Evolutionary conservation across 371 early-diverging fungal species (phyloP), one percentile per base, ranked within the genome.

Genomic region (Actinomortierella wolfii): DNA sequence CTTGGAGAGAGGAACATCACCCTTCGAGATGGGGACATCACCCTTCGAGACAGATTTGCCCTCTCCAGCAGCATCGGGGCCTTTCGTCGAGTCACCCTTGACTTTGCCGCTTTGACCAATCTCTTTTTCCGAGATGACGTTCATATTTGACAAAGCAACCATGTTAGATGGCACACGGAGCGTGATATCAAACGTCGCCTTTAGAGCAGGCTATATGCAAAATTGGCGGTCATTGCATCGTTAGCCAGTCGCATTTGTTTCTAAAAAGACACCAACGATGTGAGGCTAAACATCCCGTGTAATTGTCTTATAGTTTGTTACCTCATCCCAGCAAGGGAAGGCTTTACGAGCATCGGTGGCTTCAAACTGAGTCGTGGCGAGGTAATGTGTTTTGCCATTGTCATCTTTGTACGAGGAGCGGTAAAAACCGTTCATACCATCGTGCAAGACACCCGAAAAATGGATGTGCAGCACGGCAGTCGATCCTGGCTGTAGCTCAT

Each of bases 261-360:
- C 26, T 20, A 51, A 26, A 26, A 28, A 51, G 28, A 7, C 15
- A 14, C 17, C 24, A 51, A 51, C 25, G 3, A 7, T 14, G 3
- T 17, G 14, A 28, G 20, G 18, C 15, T 45, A 28, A n/a, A n/a
- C 24, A 11, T n/a, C n/a, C n/a, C n/a, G n/a, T n/a, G n/a, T n/a
- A n/a, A n/a, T n/a, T n/a, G n/a, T n/a, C n/a, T n/a, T n/a, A n/a
- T n/a, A n/a, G n/a, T n/a, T n/a, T n/a, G n/a, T n/a, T 77, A 80
- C 82, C 80, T 94, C 92, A 76, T 94, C 90, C 89, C 92, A 97
- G 80, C 94, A 96, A 2, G 98, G 98, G 80, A 97, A 92, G 20
- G 92, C 93, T 48, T 91, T 84, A 61, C 97, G 87, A 51, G 94
- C 93, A 81, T 92, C 91, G 4, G 95, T 94, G 4, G 97, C 86